Evolutionary conservation across 768 basidiomycete genomes (phyloP), one percentile per base, ranked within the genome.

Genomic region (Lentinula boryana): DNA sequence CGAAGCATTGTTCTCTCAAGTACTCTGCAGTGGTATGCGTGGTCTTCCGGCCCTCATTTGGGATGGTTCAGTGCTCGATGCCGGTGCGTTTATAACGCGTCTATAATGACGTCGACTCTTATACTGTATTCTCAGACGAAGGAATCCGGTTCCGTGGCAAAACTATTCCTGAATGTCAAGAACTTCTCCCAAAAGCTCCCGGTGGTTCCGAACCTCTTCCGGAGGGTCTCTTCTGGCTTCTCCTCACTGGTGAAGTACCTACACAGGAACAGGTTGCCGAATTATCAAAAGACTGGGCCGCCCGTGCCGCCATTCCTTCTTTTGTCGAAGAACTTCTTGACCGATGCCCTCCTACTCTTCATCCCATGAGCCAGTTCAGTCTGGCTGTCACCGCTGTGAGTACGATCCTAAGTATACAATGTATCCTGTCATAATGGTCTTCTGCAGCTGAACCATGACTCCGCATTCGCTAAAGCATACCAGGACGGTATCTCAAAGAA

Each of bases 311-410:
- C 50, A 85, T 98, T 64, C 95, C 95, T 49, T 88, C 90, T 63
- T 95, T 96, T 67, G 90, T 98, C n/a, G 95, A 98, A 75, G 95
- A 97, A 69, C 84, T 97, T 67, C 84, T 98, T 56, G 96, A 98
- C 79, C 77, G 94, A 73, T 93, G 91, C 76, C 91, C 91, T 18
- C 87, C 90, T 55, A 95, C 94, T 15, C 84, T 98, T 49, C 96
- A 98, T 74, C 96, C 96, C 64, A 98, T 98, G 96, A 94, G 91
- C 75, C 96, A 98, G 77, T 97, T 98, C 78, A 90, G 89, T 72
- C 79, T 97, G 70, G 95, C 95, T 62, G 93, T 96, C 67, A 98
- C 95, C 65, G 95, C 96, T 33, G 89, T 91, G 71, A 48, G 84
- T 75, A 13, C 95, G 65, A 94, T 96, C 33, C 89, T 91, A 71